Base-by-base conservation (phyloP, 768 basidiomycete genomes). In the Hygrocybe punicea region DNA sequence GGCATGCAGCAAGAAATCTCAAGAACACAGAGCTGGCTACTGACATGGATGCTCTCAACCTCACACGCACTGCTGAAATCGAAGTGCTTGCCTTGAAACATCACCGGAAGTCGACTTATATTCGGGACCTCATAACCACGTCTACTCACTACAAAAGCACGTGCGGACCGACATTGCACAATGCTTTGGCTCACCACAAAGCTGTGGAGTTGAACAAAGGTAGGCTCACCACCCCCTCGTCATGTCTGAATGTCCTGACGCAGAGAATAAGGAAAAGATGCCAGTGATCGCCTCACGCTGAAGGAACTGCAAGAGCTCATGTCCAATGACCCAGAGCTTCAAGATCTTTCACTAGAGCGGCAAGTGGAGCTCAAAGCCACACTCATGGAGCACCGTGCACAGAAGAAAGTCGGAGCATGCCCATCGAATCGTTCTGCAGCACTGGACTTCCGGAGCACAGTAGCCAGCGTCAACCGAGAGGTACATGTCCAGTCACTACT, bases 171-270 rank as follows among this genome's bases (percentile, higher is more conserved):
- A 53, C 6, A 6, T 44, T 53, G 39, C 52, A 17, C 46, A 53
- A 55, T 35, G 45, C 54, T 21, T 10, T 55, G 11, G 25, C 33
- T 13, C 44, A 55, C 45, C 21, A 29, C 23, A 55, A 55, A 42
- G 24, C 42, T 17, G 17, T 35, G 40, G 54, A 55, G 34, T 10
- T 46, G 11, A 55, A 55, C 33, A 2, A 9, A 45, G 23, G 54
- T 48, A 23, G 13, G 54, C 19, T 13, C 14, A 17, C 40, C 37
- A 13, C 13, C 29, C 11, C 21, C 13, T 16, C 21, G 34, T 10
- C 17, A 49, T 16, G 16, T 16, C 17, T 14, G 25, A 17, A 11
- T n/a, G n/a, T 53, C 13, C 37, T 37, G 39, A 53, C 17, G 37
- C 21, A 4, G 10, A 11, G 24, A 36, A 19, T 40, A 19, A 46